Evolutionary conservation across 2,329 filamentous ascomycete genomes (phyloP).

Genomic region (Alternaria sp.): DNA sequence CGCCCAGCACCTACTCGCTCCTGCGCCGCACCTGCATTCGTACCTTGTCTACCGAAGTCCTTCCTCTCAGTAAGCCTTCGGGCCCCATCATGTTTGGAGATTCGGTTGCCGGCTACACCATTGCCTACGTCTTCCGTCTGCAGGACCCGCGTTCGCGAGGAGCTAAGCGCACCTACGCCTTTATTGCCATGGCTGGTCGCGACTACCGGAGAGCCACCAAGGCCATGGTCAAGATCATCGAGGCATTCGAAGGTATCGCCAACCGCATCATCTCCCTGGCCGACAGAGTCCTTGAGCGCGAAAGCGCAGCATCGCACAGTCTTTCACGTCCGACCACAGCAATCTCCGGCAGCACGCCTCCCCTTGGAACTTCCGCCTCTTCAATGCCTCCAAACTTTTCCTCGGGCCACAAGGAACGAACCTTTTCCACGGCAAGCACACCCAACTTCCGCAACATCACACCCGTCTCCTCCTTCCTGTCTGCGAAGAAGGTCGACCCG

Average conservation of each 20-base stretch:
- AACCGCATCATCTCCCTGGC: conserved; percentile 58
- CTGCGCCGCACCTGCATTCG: conserved; percentile 66
- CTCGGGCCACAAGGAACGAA: conserved; percentile 38
- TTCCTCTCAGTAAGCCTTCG: conserved; percentile 64
- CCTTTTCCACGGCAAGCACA: conserved; percentile 43
- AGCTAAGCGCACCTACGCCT: conserved; percentile 64
- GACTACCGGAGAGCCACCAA: conserved; percentile 61
- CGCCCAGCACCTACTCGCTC: conserved; percentile 62
- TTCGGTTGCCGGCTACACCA: conserved; percentile 63
- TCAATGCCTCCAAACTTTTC: conserved; percentile 39
- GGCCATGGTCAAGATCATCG: conserved; percentile 52
- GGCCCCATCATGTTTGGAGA: conserved; percentile 68
- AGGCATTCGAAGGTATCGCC: conserved; percentile 62
- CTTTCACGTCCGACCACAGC: conserved; percentile 40
- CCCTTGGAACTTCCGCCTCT: conserved; percentile 41
- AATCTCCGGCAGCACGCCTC: conserved; percentile 39
- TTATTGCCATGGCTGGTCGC: conserved; percentile 64
- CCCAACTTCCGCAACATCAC: conserved; percentile 57
- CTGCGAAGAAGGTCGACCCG: conserved; percentile 63
- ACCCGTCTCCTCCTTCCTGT: conserved; percentile 66
- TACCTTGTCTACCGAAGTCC: conserved; percentile 64
- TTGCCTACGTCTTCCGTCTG: conserved; percentile 67
- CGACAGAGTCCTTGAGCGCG: conserved; percentile 50
- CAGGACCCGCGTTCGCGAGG: conserved; percentile 66
- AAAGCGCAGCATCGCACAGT: conserved; percentile 38